Base-by-base conservation (phyloP, 345 rosid species). In the Ceriops zippeliana region DNA sequence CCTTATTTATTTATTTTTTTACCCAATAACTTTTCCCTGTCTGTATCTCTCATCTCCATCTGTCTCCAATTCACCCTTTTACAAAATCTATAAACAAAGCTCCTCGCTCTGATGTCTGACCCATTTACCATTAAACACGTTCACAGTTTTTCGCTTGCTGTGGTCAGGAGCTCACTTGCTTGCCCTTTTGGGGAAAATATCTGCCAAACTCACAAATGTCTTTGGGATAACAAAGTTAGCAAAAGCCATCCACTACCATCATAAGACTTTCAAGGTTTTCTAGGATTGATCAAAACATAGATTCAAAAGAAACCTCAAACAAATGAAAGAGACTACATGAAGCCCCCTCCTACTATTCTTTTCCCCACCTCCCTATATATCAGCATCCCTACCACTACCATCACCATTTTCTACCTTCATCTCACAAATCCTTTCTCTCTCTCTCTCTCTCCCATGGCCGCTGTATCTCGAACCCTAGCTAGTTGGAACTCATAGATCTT, bases 261-360 rank as follows among this genome's bases (percentile, higher is more conserved):
- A 76, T 67, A 58, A 64, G 46, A 74, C 78, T 81, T 78, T 70
- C 69, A 74, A 73, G 71, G 62, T 70, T 58, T 75, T 80, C 76
- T 77, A 73, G 83, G 78, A 69, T 75, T 77, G 66, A 73, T 75
- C 72, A 73, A 67, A 67, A 75, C 54, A 69, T 71, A 49, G 51
- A 42, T 13, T 61, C 3, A 30, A 64, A 73, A 61, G 53, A 65
- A 70, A 65, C 70, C 70, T 57, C 64, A 68, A 76, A 71, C 22
- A 11, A 65, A 68, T 27, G 56, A 61, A 59, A 74, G 65, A 30
- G 49, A 60, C 62, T 8, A 30, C 28, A 42, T 26, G 6, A 10
- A 42, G 46, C 5, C 49, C 56, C 2, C 26, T 53, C 59, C 71
- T 66, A 49, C 58, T 16, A 31, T 64, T 71, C 28, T 65, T 68